A percentile compares a stretch with the other conserved stretches of the same genome.
Evolutionary conservation across 495 filamentous ascomycete species (phyloP).

Genomic region (Lepraria neglecta): DNA sequence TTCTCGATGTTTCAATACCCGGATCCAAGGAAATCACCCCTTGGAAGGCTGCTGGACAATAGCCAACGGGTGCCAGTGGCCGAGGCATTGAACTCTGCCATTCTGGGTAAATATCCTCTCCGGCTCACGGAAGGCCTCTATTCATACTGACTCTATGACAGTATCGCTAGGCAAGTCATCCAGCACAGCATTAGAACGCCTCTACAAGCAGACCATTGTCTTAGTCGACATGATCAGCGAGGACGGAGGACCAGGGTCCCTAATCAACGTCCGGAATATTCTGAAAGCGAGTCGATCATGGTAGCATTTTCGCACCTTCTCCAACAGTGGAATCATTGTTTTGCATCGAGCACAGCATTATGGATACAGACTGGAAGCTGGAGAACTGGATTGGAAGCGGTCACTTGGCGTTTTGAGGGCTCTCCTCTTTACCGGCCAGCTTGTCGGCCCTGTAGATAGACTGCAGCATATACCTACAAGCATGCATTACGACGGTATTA

Average conservation of each 20-base stretch:
- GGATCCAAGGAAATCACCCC: constrained; percentile 65
- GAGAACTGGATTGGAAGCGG: background rate
- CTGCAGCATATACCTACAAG: constrained; percentile 4
- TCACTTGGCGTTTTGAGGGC: background rate
- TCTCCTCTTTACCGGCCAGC: background rate
- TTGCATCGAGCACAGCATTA: constrained; percentile 6
- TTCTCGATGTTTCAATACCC: constrained; percentile 84
- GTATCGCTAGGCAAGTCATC: constrained; percentile 87
- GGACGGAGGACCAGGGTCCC: constrained; percentile 77
- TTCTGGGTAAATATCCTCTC: constrained; percentile 60
- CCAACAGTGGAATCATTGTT: background rate
- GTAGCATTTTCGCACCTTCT: constrained; percentile 2
- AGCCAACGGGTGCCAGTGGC: constrained; percentile 72
- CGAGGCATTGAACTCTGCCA: constrained; percentile 91
- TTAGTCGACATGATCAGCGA: constrained; percentile 76
- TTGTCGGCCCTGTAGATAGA: constrained; percentile 7
- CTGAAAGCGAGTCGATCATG: constrained; percentile 15
- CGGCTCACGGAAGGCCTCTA: background rate
- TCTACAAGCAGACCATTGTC: constrained; percentile 82
- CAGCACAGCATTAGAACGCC: constrained; percentile 74
- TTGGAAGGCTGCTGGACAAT: constrained; percentile 73
- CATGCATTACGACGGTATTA: constrained; percentile 5
- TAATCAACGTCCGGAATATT: constrained; percentile 70
- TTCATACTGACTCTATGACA: constrained; percentile 36
- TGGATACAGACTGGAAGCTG: constrained; percentile 9